A percentile compares a stretch with the other conserved stretches of the same genome.
These are phyloP conservation scores for Pseudocercospora eumusae DNA, from an alignment of 2,329 filamentous ascomycete genomes.

Conservation along the genomic window DNA sequence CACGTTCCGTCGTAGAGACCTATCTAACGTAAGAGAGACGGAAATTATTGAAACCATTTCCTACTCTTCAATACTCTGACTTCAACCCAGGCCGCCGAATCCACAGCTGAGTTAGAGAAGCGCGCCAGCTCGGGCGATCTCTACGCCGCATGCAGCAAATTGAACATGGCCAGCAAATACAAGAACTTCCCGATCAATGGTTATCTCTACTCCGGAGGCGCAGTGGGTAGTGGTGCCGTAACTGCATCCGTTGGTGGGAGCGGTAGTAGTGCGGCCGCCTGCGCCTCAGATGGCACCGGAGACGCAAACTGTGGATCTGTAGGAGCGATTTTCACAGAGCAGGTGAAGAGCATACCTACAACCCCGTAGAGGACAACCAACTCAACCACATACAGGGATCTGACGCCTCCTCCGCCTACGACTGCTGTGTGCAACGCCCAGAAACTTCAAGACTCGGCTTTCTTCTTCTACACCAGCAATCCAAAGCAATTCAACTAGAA, in stretches of 20 bases:
- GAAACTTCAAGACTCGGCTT: background rate
- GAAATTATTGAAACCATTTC: background rate
- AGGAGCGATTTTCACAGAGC: background rate
- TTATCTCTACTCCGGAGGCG: background rate
- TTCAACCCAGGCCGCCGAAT: background rate
- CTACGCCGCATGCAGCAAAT: background rate
- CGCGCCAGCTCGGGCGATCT: background rate
- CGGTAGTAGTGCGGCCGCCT: background rate
- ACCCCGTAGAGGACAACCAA: background rate
- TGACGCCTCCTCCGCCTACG: background rate
- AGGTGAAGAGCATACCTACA: background rate
- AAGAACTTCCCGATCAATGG: conserved; percentile 1
- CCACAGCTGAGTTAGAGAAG: background rate
- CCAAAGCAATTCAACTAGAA: background rate
- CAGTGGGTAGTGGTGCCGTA: background rate
- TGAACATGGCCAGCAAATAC: conserved; percentile 5
- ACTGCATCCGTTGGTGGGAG: background rate
- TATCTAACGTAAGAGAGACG: background rate
- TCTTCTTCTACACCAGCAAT: conserved; percentile 2
- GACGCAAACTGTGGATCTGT: background rate
- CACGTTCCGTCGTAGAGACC: background rate
- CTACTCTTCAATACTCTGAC: background rate
- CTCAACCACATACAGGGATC: background rate
- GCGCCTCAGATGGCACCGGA: background rate
- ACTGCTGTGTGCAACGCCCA: background rate